Conservation (phyloP, 257 asterid species). For the Cordia subcordata region DNA sequence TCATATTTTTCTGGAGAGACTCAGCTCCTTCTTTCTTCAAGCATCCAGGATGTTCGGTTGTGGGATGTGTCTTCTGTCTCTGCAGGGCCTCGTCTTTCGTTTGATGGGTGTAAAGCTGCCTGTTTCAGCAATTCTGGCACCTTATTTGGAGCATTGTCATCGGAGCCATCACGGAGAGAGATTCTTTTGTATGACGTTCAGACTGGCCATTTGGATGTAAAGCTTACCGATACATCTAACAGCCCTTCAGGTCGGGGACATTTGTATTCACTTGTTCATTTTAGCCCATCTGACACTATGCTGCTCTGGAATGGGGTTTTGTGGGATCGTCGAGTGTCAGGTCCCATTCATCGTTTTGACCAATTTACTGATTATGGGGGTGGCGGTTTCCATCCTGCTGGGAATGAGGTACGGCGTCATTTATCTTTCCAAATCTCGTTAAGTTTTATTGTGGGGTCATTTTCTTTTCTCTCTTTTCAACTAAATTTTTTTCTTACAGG, state of each 20-base stretch:
- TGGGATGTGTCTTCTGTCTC: conserved; percentile 83
- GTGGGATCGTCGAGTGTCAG: conserved; percentile 82
- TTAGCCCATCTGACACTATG: conserved; percentile 75
- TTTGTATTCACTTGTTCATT: conserved; percentile 70
- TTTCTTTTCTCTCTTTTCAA: neutral
- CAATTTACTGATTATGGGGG: conserved; percentile 91
- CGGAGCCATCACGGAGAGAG: conserved; percentile 72
- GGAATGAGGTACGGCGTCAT: conserved; percentile 69
- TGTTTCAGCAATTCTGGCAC: conserved; percentile 75
- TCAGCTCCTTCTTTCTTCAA: conserved; percentile 79
- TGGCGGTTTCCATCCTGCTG: conserved; percentile 98
- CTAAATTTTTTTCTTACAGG: conserved; percentile 35
- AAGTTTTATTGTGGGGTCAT: neutral
- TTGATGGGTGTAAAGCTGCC: conserved; percentile 87
- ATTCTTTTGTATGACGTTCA: conserved; percentile 75
- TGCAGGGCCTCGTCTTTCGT: conserved; percentile 80
- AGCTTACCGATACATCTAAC: conserved; percentile 57
- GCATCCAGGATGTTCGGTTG: conserved; percentile 72
- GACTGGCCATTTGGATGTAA: conserved; percentile 60
- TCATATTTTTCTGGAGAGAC: conserved; percentile 55
- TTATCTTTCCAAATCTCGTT: neutral
- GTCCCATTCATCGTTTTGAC: conserved; percentile 79
- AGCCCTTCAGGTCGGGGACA: conserved; percentile 64
- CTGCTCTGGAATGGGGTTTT: conserved; percentile 93
- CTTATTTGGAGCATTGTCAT: conserved; percentile 63